Base-by-base conservation (phyloP, 2,329 filamentous ascomycete species). In the Aspergillus flavus region DNA sequence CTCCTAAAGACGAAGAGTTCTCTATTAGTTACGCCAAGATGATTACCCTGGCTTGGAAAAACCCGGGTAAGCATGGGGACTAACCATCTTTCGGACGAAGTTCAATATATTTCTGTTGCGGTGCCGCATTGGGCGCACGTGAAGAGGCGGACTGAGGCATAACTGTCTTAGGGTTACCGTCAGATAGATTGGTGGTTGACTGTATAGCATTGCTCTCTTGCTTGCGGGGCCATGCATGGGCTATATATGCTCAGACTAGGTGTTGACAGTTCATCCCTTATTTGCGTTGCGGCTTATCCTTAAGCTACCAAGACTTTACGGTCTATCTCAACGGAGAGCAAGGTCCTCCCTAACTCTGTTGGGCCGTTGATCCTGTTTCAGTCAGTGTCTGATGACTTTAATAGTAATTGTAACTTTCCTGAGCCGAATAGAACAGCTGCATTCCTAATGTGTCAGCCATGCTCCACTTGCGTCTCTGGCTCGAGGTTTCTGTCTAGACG, bases 1-100 rank as follows among this genome's bases (percentile, higher is more conserved):
- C 41, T 23, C 32, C 53, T 61, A 21, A 19, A 36, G 14, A 19
- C 6, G n/a, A 21, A 6, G 7, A 23, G 14, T 26, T 9, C 3
- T 39, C n/a, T 26, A 23, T 28, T n/a, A 32, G 32, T 21, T 19
- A 30, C 12, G 30, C 2, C 21, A 36, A 19, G 30, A 32, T 36
- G n/a, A 21, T 54, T 41, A 41, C 39, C 6, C 16, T 10, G 12
- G 14, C 5, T 39, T 6, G 14, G 7, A 19, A 9, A 14, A 30
- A 1, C 6, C 16, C 23, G 16, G 14, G 50, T 23, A 21, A 11
- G 2, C 7, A 36, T 34, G 6, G 39, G 16, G 19, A 61, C 59
- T 52, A 11, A 57, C 59, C 59, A 41, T 56, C 43, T 43, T 61
- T 61, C 26, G 59, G 53, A 6, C 59, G 59, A 12, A 61, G 43